Conservation (phyloP, 1,284 basidiomycete genomes). For the Rhodotorula mucilaginosa region DNA sequence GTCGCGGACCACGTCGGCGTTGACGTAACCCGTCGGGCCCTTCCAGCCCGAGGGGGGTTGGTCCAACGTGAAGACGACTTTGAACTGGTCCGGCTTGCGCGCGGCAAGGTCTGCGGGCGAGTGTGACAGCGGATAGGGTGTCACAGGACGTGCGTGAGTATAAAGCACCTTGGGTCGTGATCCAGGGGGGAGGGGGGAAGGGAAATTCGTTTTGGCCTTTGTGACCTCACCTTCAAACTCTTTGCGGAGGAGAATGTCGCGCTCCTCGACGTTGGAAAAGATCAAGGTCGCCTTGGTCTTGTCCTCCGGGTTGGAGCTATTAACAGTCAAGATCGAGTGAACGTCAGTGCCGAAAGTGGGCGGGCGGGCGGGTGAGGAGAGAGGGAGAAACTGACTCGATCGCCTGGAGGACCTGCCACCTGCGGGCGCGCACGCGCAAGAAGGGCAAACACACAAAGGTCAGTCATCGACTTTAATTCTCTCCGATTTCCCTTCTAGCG, state of each 20-base stretch:
- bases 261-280: constrained; percentile 79
- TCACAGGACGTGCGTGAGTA: no score
- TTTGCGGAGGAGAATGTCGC: constrained; percentile 65
- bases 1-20: constrained; percentile 66
- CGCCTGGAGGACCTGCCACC: constrained; percentile 18
- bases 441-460: no score
- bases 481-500: no score
- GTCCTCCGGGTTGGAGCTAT: constrained; percentile 62
- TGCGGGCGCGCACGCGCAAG: not conserved
- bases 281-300: constrained; percentile 92
- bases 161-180: no score
- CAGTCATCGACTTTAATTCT: no score
- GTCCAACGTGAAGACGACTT: constrained; percentile 84
- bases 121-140: constrained; percentile 51
- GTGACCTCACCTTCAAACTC: constrained; percentile 42
- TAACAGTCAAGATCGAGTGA: not conserved
- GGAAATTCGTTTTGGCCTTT: no score
- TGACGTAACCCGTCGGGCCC: constrained; percentile 67
- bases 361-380: not conserved
- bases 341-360: not conserved
- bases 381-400: constrained; percentile 3
- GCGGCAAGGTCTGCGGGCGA: constrained; percentile 28
- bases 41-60: constrained; percentile 69
- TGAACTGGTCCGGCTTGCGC: constrained; percentile 55
- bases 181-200: no score